Evolutionary conservation across 148 eudicot genomes (phyloP).

Genomic region (Chenopodium quinoa): DNA sequence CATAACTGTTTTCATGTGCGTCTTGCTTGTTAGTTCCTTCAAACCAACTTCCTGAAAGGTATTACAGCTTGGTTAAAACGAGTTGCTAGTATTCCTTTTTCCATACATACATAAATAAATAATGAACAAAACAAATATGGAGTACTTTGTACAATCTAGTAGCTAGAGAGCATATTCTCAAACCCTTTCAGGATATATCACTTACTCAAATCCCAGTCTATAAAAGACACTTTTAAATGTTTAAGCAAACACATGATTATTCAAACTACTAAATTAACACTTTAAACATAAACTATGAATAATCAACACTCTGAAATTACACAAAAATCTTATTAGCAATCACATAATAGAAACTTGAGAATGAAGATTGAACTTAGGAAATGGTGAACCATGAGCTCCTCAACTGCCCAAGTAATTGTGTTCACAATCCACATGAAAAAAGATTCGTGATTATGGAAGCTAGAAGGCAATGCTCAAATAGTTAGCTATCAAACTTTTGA

Average conservation of each 20-base stretch:
- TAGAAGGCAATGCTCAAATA: neutral
- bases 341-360: neutral
- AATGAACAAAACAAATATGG: neutral
- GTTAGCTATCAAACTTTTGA: neutral
- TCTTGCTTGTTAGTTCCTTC: slow-evolving; percentile 66
- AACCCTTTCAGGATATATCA: neutral
- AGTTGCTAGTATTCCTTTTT: neutral
- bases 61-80: neutral
- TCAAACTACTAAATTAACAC: neutral
- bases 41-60: slow-evolving; percentile 63
- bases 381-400: neutral
- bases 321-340: too few species aligned
- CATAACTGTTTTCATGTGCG: slow-evolving; percentile 74
- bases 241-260: neutral
- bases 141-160: neutral
- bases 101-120: neutral
- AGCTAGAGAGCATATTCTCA: neutral
- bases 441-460: neutral
- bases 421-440: neutral
- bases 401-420: neutral
- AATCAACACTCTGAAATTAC: too few species aligned
- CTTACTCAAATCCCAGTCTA: neutral
- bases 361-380: neutral
- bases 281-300: neutral
- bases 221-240: neutral